Evolutionary conservation across 768 basidiomycete genomes (phyloP).

Genomic region (Tubosaeta sp.): DNA sequence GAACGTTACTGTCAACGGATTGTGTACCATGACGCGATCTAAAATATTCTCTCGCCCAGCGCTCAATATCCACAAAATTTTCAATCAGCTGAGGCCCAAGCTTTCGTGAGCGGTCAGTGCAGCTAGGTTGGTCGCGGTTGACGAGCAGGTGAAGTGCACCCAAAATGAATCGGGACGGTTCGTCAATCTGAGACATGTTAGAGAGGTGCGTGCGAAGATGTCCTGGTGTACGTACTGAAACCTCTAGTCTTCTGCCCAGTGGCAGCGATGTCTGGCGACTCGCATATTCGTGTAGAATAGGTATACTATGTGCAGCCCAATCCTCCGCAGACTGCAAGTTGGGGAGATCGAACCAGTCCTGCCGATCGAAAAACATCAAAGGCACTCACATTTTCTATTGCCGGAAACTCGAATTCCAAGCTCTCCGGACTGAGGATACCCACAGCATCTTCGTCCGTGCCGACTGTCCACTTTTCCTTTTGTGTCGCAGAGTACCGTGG

Average conservation of each 20-base stretch:
- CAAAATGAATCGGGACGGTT: slow-evolving; percentile 22
- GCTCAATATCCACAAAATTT: slow-evolving; percentile 26
- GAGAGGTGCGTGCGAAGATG: not conserved
- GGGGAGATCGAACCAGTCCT: not conserved
- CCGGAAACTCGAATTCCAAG: not conserved
- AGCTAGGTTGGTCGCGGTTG: slow-evolving; percentile 19
- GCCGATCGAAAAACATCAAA: not conserved
- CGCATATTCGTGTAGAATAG: slow-evolving; percentile 25
- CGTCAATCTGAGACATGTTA: slow-evolving; percentile 18
- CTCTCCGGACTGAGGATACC: not conserved
- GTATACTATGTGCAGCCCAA: slow-evolving; percentile 23
- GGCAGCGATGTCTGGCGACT: slow-evolving; percentile 25
- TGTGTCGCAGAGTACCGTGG: slow-evolving; percentile 4
- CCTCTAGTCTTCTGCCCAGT: slow-evolving; percentile 20
- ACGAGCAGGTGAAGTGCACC: slow-evolving; percentile 27
- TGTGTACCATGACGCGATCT: slow-evolving; percentile 16
- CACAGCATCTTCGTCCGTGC: not conserved
- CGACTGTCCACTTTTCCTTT: slow-evolving; percentile 17
- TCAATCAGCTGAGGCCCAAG: slow-evolving; percentile 30
- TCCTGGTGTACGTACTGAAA: slow-evolving; percentile 17
- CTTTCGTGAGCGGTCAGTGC: slow-evolving; percentile 12
- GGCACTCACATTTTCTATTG: slow-evolving; percentile 4
- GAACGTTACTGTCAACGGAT: slow-evolving; percentile 14
- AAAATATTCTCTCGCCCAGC: slow-evolving; percentile 27
- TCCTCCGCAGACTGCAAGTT: slow-evolving; percentile 13